A percentile compares a stretch with the other conserved stretches of the same genome.
Evolutionary conservation across 2,329 filamentous ascomycete genomes (phyloP).

Genomic region (Cladophialophora exuberans): DNA sequence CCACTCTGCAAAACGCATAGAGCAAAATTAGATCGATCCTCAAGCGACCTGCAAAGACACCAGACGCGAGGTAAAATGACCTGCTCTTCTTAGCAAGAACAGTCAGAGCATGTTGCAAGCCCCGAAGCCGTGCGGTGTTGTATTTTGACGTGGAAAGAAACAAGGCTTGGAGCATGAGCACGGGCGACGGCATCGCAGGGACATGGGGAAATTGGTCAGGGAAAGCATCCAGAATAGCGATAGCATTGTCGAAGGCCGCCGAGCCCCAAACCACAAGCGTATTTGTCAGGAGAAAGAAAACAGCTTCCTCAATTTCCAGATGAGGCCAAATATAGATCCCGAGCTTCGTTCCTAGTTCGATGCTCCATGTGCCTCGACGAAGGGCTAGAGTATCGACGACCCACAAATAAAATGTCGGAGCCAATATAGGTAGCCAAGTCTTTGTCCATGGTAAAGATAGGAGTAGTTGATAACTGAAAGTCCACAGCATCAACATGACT

Average conservation of each 20-base stretch:
- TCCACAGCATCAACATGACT: slow-evolving; percentile 67
- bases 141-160: slow-evolving; percentile 54
- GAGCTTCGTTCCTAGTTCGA: slow-evolving; percentile 69
- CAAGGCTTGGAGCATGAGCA: slow-evolving; percentile 57
- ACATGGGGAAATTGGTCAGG: slow-evolving; percentile 59
- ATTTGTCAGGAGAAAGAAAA: slow-evolving; percentile 75
- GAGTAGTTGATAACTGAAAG: slow-evolving; percentile 66
- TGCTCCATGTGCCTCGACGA: slow-evolving; percentile 71
- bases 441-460: slow-evolving; percentile 61
- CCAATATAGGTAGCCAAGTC: slow-evolving; percentile 61
- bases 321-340: slow-evolving; percentile 65
- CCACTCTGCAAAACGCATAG: slow-evolving; percentile 74
- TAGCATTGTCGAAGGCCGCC: slow-evolving; percentile 69
- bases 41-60: slow-evolving; percentile 68
- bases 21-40: slow-evolving; percentile 70
- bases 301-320: slow-evolving; percentile 72
- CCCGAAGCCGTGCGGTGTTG: slow-evolving; percentile 60
- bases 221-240: slow-evolving; percentile 68
- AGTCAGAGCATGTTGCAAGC: slow-evolving; percentile 61
- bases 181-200: slow-evolving; percentile 53
- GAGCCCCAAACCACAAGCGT: slow-evolving; percentile 70
- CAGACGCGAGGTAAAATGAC: slow-evolving; percentile 74
- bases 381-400: slow-evolving; percentile 71
- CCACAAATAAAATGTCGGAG: slow-evolving; percentile 73
- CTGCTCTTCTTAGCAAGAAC: slow-evolving; percentile 67